Evolutionary conservation across 2,329 filamentous ascomycete species (phyloP), one percentile per base, ranked within the genome.

Genomic region (Aspergillus awamori): DNA sequence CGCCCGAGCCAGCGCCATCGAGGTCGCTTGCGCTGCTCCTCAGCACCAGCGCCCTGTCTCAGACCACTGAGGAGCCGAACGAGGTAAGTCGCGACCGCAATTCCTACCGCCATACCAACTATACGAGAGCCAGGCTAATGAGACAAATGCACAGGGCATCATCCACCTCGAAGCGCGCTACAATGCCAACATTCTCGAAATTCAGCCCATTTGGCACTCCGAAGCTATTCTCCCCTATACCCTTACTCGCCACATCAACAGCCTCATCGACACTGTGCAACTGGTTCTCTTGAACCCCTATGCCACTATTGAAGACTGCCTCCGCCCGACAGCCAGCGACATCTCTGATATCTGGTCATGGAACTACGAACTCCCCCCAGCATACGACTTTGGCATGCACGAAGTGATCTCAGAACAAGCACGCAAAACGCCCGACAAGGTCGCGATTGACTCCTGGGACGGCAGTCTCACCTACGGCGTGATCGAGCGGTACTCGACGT

Each of bases 271-370:
- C 47, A 51, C 47, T 1, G n/a, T 51, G 24, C n/a, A 30, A 20
- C 3, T 51, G 15, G 26, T 51, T 26, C 47, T 51, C n/a, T 51
- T 26, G 10, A 70, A 69, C 36, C 71, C 70, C 1, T 58, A 67
- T 1, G 57, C 62, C 5, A 61, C 75, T 4, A 67, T 82, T 15
- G 63, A 75, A 59, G 63, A 73, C 15, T 71, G 66, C 45, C 64
- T 80, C 39, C 65, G 67, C 1, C 76, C 76, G 8, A 72, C 71
- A 5, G 47, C 53, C 11, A 59, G 70, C n/a, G 81, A 83, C 58
- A 66, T 82, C 4, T 67, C 77, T 15, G 70, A 79, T 22, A 76
- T 84, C 47, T 84, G 82, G 82, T 68, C 69, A 3, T 82, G 81
- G 79, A 84, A 83, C 49, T 70, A 79, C 28, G 61, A 73, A 2